Percentiles rank a stretch among this genome's conserved stretches.
phyloP scores from a whole-genome alignment of 352 stramenopile species.

The Phytopythium aichiense region DNA sequence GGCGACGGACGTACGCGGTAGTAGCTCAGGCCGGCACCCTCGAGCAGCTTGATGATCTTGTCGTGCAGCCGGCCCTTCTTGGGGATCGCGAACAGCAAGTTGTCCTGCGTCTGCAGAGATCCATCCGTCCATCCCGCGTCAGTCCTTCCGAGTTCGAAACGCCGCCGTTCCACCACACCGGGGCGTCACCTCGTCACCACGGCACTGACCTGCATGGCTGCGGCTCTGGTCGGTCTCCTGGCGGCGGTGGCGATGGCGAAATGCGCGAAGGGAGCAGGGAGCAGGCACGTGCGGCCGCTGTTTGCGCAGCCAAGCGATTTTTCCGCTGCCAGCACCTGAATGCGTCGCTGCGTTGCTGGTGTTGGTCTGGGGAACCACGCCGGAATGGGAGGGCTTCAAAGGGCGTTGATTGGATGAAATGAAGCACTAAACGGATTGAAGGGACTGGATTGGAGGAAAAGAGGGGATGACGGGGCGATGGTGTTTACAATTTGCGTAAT shows the following conservation, averaged over 20 bases:
- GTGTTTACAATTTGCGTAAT: too few species aligned
- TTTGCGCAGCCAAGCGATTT: slow-evolving; percentile 10
- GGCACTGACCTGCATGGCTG: slow-evolving; percentile 3
- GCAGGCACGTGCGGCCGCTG: not conserved
- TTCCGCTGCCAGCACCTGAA: not conserved
- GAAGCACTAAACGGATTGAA: not conserved
- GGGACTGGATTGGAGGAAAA: not conserved
- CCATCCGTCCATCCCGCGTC: not conserved
- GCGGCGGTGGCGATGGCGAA: not conserved
- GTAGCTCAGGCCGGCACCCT: slow-evolving; percentile 95
- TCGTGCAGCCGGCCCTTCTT: slow-evolving; percentile 98
- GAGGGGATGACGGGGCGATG: not conserved
- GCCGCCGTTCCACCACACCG: too few species aligned
- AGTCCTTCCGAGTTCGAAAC: too few species aligned
- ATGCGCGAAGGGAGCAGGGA: not conserved
- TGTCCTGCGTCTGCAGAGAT: slow-evolving; percentile 33
- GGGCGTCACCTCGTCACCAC: too few species aligned
- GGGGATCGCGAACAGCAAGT: slow-evolving; percentile 92
- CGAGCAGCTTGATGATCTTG: slow-evolving; percentile 95
- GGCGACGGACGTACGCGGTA: slow-evolving; percentile 54
- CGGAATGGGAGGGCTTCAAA: not conserved
- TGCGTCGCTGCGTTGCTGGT: not conserved
- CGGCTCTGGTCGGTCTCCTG: not conserved
- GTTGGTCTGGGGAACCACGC: not conserved
- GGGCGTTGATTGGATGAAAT: not conserved